These are phyloP conservation scores for Leccinum rimulosum DNA, from an alignment of 768 basidiomycete species.

Conservation along the genomic window DNA sequence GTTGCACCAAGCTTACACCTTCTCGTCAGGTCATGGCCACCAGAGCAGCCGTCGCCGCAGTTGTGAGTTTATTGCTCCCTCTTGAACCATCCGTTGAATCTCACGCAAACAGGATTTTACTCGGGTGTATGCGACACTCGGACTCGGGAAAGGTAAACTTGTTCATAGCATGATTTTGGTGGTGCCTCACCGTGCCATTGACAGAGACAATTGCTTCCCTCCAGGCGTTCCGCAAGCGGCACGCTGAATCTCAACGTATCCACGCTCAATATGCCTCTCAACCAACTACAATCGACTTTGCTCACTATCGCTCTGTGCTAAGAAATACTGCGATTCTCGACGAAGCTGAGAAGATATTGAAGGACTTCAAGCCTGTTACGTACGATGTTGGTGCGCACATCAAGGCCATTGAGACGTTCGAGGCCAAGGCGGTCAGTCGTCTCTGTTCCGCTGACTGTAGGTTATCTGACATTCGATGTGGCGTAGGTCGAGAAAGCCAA, in stretches of 20 bases:
- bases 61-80: slow-evolving; percentile 39
- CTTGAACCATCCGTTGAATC: slow-evolving; percentile 2
- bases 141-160: slow-evolving; percentile 77
- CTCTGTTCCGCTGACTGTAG: not conserved
- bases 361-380: slow-evolving; percentile 88
- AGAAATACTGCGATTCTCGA: slow-evolving; percentile 93
- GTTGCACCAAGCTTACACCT: not conserved
- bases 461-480: slow-evolving; percentile 2
- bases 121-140: slow-evolving; percentile 77
- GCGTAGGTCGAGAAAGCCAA: slow-evolving; percentile 81
- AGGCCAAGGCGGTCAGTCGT: slow-evolving; percentile 83
- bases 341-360: slow-evolving; percentile 87
- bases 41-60: slow-evolving; percentile 67
- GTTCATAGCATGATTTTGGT: not conserved
- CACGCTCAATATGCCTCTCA: slow-evolving; percentile 59
- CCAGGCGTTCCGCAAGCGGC: slow-evolving; percentile 95
- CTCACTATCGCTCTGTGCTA: slow-evolving; percentile 85
- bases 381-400: slow-evolving; percentile 88
- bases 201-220: slow-evolving; percentile 87
- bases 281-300: slow-evolving; percentile 84
- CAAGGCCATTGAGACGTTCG: slow-evolving; percentile 96
- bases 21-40: slow-evolving; percentile 53
- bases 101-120: slow-evolving; percentile 64
- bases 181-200: slow-evolving; percentile 5
- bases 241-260: slow-evolving; percentile 82